Percentiles rank a stretch among this genome's conserved stretches.
phyloP scores from a whole-genome alignment of 2,329 filamentous ascomycete species.

The Claviceps lovelessii region DNA sequence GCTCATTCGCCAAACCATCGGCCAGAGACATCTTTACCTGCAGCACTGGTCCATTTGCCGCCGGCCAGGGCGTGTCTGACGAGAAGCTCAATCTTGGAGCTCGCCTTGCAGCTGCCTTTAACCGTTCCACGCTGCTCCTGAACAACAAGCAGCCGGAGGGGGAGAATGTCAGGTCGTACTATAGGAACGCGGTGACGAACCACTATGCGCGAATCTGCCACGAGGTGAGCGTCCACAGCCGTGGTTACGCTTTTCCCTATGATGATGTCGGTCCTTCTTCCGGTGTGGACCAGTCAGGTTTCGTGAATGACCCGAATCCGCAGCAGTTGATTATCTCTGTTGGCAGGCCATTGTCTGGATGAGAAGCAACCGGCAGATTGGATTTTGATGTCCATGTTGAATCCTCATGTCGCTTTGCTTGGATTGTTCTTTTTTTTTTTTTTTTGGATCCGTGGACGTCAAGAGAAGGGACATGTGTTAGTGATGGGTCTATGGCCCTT shows the following conservation, averaged over 20 bases:
- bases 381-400: neutral
- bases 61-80: slow-evolving; percentile 24
- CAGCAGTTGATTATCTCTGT: slow-evolving; percentile 41
- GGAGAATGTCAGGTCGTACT: slow-evolving; percentile 36
- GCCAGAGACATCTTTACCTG: slow-evolving; percentile 38
- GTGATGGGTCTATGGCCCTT: no score
- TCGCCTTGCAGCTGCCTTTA: slow-evolving; percentile 61
- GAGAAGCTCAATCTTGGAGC: slow-evolving; percentile 51
- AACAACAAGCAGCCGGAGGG: slow-evolving; percentile 37
- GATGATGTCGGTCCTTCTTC: slow-evolving; percentile 49
- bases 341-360: slow-evolving; percentile 24
- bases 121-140: slow-evolving; percentile 52
- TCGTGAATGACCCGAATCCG: slow-evolving; percentile 42
- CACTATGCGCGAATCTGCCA: slow-evolving; percentile 55
- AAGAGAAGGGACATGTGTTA: no score
- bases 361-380: neutral
- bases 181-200: slow-evolving; percentile 41
- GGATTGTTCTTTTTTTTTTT: neutral
- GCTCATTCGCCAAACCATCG: slow-evolving; percentile 33
- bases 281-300: slow-evolving; percentile 46
- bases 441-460: no score
- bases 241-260: slow-evolving; percentile 58
- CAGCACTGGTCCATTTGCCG: slow-evolving; percentile 42
- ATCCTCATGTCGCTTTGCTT: neutral
- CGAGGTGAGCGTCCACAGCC: slow-evolving; percentile 40